Evolutionary conservation across 768 basidiomycete species (phyloP).

Genomic region (Psilocybe cubensis): DNA sequence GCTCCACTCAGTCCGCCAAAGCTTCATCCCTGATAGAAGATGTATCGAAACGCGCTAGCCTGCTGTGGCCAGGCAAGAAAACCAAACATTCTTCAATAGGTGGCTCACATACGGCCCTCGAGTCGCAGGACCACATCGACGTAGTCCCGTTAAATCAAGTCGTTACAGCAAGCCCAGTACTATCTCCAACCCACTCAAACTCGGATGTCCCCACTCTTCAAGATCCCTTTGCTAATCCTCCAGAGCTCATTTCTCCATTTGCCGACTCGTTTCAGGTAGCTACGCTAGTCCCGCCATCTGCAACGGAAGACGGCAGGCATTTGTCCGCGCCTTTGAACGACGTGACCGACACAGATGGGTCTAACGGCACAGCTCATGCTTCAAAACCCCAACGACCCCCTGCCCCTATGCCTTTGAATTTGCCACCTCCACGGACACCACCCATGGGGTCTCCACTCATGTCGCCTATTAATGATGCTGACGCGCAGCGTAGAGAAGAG

Average conservation of each 20-base stretch:
- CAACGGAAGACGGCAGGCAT: background rate
- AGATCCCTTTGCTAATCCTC: constrained; percentile 55
- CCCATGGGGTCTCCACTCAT: constrained; percentile 43
- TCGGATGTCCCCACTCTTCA: constrained; percentile 22
- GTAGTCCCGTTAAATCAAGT: constrained; percentile 58
- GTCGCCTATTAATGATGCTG: constrained; percentile 24
- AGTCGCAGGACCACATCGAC: constrained; percentile 57
- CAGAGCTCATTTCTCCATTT: constrained; percentile 52
- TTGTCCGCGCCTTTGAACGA: background rate
- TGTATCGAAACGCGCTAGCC: constrained; percentile 61
- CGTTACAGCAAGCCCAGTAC: constrained; percentile 38
- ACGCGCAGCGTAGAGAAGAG: constrained; percentile 24
- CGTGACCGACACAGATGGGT: constrained; percentile 4
- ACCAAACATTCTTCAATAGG: constrained; percentile 33
- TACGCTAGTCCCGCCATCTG: constrained; percentile 1
- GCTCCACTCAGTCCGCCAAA: constrained; percentile 39
- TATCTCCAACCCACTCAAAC: constrained; percentile 39
- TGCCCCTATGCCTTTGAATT: constrained; percentile 60
- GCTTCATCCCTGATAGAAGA: constrained; percentile 55
- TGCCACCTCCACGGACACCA: constrained; percentile 64
- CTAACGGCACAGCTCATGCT: background rate
- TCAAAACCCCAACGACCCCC: constrained; percentile 32
- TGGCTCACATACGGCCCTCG: constrained; percentile 48
- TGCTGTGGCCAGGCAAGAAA: constrained; percentile 54
- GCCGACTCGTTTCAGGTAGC: constrained; percentile 34